Evolutionary conservation across 2,329 filamentous ascomycete species (phyloP).

Genomic region (Zymoseptoria tritici): DNA sequence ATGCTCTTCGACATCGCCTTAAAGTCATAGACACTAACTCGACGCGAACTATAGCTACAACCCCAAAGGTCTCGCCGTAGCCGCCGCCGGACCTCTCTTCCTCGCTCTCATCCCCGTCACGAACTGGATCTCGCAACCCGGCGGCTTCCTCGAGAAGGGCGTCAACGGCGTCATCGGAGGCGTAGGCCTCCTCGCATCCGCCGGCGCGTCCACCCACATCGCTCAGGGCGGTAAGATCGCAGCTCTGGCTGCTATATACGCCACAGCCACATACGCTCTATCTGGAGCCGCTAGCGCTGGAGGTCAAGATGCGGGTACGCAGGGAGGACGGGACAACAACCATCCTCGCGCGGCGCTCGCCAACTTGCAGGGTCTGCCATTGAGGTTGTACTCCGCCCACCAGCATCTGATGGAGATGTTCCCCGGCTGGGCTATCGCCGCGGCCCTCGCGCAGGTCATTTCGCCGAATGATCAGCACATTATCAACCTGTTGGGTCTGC

Average conservation of each 20-base stretch:
- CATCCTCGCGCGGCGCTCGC: conserved; percentile 18
- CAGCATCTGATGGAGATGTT: conserved; percentile 25
- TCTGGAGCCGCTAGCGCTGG: conserved; percentile 23
- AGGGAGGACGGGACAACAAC: conserved; percentile 23
- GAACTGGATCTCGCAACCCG: conserved; percentile 21
- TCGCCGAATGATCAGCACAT: conserved; percentile 23
- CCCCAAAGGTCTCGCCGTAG: conserved; percentile 20
- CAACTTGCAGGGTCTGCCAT: conserved; percentile 20
- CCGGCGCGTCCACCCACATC: conserved; percentile 13
- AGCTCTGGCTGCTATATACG: conserved; percentile 22
- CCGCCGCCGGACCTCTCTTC: conserved; percentile 23
- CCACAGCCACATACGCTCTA: conserved; percentile 23
- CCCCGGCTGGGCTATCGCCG: conserved; percentile 21
- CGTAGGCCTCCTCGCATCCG: conserved; percentile 19
- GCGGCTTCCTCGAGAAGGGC: conserved; percentile 21
- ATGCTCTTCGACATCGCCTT: not conserved
- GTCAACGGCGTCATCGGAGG: conserved; percentile 21
- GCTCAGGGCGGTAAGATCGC: conserved; percentile 23
- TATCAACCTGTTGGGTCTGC: conserved; percentile 26
- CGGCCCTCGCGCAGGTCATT: conserved; percentile 24
- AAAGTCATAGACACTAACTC: not conserved
- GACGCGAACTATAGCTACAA: conserved; percentile 11
- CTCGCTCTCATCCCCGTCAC: conserved; percentile 25
- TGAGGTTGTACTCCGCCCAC: conserved; percentile 22
- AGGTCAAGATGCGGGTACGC: conserved; percentile 15